Base-by-base conservation (phyloP, 331 rosid genomes). In the Quercus tomentella region DNA sequence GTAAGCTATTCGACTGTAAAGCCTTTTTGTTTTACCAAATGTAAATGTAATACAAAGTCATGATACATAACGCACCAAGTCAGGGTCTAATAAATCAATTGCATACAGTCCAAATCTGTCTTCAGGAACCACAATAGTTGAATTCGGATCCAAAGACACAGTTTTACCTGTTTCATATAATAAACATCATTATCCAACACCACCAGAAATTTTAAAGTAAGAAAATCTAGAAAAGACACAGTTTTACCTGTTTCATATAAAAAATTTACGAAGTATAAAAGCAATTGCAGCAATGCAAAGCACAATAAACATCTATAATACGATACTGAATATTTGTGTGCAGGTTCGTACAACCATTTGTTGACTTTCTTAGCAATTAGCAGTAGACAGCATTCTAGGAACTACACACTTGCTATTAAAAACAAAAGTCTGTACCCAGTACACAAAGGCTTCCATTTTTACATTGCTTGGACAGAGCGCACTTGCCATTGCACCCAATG, bases 51-150 rank as follows among this genome's bases (percentile, higher is more conserved):
- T 16, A 17, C 28, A 12, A 73, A 58, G 72, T 45, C 49, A 56
- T 15, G 30, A 49, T 18, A 70, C 37, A 74, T 65, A 49, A 70
- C 86, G 37, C 89, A 96, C 99, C 99, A 96, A 57, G 82, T 96
- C 97, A 74, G 98, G 99, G 81, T 96, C 99, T 91, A 96, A 82
- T 72, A 82, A 33, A 81, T 96, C 99, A 65, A 96, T 90, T 43
- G 98, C 94, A 80, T 82, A 43, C 54, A 96, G 97, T 68, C 99
- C 98, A 73, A 56, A 75, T 84, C 99, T 91, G 72, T 92, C 99
- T 83, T 96, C 96, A 18, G 99, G 99, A 51, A 96, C 93, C 62
- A 23, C 28, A 78, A 96, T 79, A 57, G 74, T 91, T 75, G 97
- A 72, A 70, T 91, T 90, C 33, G 79, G 54, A 88, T 96, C 97